Evolutionary conservation across 2,329 filamentous ascomycete species (phyloP).

Genomic region (Phyllosticta citribraziliensis): DNA sequence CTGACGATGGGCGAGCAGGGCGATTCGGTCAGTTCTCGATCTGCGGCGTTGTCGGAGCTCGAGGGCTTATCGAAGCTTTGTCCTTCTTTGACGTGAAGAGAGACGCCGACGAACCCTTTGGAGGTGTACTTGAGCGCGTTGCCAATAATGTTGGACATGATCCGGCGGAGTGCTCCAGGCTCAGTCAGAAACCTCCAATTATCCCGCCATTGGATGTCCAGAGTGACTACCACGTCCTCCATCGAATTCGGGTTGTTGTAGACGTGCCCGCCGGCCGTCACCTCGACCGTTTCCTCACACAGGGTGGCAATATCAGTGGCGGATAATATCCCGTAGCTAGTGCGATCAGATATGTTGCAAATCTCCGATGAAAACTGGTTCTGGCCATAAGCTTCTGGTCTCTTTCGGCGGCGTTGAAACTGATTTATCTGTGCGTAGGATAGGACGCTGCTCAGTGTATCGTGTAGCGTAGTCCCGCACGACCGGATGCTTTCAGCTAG

Average conservation of each 20-base stretch:
- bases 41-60: neutral
- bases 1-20: neutral
- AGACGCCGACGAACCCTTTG: conserved; percentile 27
- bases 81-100: conserved; percentile 22
- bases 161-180: conserved; percentile 19
- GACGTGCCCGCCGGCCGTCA: conserved; percentile 1
- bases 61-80: neutral
- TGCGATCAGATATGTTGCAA: neutral
- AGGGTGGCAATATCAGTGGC: conserved; percentile 2
- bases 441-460: conserved; percentile 26
- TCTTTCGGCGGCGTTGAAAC: conserved; percentile 5
- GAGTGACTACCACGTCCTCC: conserved; percentile 2
- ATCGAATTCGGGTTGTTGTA: conserved; percentile 3
- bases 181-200: conserved; percentile 23
- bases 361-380: neutral
- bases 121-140: conserved; percentile 32
- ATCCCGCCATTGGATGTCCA: conserved; percentile 4
- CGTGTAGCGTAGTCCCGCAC: conserved; percentile 33
- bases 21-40: neutral
- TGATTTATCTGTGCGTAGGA: conserved; percentile 28
- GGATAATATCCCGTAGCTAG: conserved; percentile 1
- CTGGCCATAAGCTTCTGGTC: neutral
- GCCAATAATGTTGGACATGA: conserved; percentile 31
- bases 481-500: conserved; percentile 21
- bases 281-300: conserved; percentile 8